Base-by-base conservation (phyloP, 129 eudicot species). In the Dittrichia graveolens region DNA sequence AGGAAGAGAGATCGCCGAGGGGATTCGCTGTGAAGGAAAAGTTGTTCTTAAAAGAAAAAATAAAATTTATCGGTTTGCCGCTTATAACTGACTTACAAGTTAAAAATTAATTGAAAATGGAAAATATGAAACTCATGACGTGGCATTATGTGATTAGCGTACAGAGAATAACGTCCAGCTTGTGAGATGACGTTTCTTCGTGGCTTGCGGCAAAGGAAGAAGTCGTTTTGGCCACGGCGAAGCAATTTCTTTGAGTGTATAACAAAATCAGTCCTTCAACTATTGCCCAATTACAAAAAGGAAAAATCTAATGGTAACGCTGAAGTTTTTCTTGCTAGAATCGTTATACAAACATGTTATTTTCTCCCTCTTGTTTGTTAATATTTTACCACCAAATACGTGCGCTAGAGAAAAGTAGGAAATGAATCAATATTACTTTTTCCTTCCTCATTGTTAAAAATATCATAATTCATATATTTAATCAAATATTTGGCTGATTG, bases 131-230 rank as follows among this genome's bases (percentile, higher is more conserved):
- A 52, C 37, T 6, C 35, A 14, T 48, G 64, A 83, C 88, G 83
- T 86, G 88, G 82, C 84, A 63, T 44, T 69, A 8, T 54, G 38
- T 75, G 47, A 81, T 81, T 83, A 78, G 82, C 5, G 3, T 10
- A 9, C 7, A n/a, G 15, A 10, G 76, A 47, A 72, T 73, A 72
- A 41, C 65, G 52, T 63, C 88, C 89, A 61, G 62, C 80, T 74
- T 13, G 41, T 68, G 63, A 48, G 54, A 75, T 47, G 42, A 24
- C 67, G 47, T 70, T 42, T 45, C 15, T 69, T 58, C 40, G 55
- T 59, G 75, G 53, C 61, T 74, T 74, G 55, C n/a, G 65, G 37
- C 46, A 5, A 54, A 54, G 67, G 74, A 42, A 65, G 74, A 42
- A 65, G 42, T 65, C 54, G 40, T 64, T 65, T 75, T 31, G 48